Evolutionary conservation across 139 green algal species (phyloP).

Genomic region (Gonium pectorale): DNA sequence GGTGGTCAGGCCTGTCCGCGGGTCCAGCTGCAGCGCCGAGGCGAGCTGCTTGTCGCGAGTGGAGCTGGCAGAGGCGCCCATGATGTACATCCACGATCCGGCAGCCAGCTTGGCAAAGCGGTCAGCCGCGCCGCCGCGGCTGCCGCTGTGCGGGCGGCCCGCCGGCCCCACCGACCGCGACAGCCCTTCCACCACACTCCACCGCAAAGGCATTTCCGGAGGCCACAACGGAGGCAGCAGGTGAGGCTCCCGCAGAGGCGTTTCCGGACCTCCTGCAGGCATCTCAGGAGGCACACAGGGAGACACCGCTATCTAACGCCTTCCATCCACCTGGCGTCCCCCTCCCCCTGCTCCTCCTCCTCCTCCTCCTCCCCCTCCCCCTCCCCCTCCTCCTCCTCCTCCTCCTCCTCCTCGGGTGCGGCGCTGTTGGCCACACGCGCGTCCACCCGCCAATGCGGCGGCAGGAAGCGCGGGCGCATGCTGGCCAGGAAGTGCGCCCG

Average conservation of each 20-base stretch:
- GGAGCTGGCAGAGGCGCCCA: slow-evolving; percentile 19
- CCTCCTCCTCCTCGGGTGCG: background rate
- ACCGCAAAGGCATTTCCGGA: too few relatives aligned
- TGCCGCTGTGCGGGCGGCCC: background rate
- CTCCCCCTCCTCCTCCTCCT: background rate
- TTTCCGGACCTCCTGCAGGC: too few relatives aligned
- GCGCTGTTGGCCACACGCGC: slow-evolving; percentile 51
- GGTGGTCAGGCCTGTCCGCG: background rate
- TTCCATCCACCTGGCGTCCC: too few relatives aligned
- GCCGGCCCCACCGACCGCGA: slow-evolving; percentile 7
- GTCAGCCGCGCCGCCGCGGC: slow-evolving; percentile 3
- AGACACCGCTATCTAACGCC: too few relatives aligned
- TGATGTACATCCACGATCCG: slow-evolving; percentile 45
- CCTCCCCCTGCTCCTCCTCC: background rate
- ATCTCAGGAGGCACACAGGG: too few relatives aligned
- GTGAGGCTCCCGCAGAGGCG: too few relatives aligned
- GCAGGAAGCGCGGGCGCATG: slow-evolving; percentile 50
- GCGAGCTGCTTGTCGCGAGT: slow-evolving; percentile 22
- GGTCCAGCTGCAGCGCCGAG: slow-evolving; percentile 27
- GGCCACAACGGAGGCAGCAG: too few relatives aligned
- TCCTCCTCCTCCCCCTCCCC: background rate
- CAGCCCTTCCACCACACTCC: too few relatives aligned
- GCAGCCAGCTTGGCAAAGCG: slow-evolving; percentile 29
- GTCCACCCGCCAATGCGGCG: slow-evolving; percentile 53
- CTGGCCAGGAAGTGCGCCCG: slow-evolving; percentile 52